Evolutionary conservation across 2,329 filamentous ascomycete species (phyloP).

Genomic region (Aspergillus japonicus): DNA sequence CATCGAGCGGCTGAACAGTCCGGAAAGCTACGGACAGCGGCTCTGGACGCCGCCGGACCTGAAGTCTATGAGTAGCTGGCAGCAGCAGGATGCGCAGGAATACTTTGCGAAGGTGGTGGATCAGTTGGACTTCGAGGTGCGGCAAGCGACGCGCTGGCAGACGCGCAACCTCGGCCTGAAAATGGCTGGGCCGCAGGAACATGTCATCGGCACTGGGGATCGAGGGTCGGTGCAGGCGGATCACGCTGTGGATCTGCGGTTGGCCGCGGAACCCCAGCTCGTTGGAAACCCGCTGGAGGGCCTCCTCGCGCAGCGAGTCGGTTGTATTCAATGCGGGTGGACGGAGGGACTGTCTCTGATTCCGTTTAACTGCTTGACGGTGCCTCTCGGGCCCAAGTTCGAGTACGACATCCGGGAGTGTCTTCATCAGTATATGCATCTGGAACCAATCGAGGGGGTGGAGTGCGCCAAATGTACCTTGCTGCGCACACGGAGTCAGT

Average conservation of each 20-base stretch:
- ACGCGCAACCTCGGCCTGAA: slow-evolving; percentile 46
- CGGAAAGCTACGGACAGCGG: slow-evolving; percentile 68
- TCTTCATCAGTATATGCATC: slow-evolving; percentile 76
- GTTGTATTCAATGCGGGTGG: slow-evolving; percentile 80
- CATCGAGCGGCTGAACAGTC: slow-evolving; percentile 67
- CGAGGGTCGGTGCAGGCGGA: slow-evolving; percentile 12
- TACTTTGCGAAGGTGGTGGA: slow-evolving; percentile 91
- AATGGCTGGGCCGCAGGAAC: slow-evolving; percentile 34
- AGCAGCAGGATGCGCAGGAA: slow-evolving; percentile 96
- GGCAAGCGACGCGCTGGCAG: slow-evolving; percentile 49
- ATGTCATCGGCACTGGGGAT: slow-evolving; percentile 28
- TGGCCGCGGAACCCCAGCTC: slow-evolving; percentile 18
- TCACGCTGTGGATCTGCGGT: slow-evolving; percentile 14
- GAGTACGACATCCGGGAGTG: slow-evolving; percentile 74
- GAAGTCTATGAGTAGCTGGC: slow-evolving; percentile 91
- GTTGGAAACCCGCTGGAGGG: slow-evolving; percentile 81
- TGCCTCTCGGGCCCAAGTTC: slow-evolving; percentile 68
- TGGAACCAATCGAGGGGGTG: slow-evolving; percentile 85
- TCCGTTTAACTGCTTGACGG: slow-evolving; percentile 89
- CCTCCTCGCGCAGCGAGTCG: slow-evolving; percentile 80
- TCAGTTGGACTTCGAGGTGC: slow-evolving; percentile 75
- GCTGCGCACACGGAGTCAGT: slow-evolving; percentile 55
- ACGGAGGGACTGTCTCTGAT: slow-evolving; percentile 87
- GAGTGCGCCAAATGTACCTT: slow-evolving; percentile 91
- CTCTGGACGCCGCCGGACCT: slow-evolving; percentile 79